Evolutionary conservation across 805 yeast species (phyloP).

Genomic region (Candida ipomoeae): DNA sequence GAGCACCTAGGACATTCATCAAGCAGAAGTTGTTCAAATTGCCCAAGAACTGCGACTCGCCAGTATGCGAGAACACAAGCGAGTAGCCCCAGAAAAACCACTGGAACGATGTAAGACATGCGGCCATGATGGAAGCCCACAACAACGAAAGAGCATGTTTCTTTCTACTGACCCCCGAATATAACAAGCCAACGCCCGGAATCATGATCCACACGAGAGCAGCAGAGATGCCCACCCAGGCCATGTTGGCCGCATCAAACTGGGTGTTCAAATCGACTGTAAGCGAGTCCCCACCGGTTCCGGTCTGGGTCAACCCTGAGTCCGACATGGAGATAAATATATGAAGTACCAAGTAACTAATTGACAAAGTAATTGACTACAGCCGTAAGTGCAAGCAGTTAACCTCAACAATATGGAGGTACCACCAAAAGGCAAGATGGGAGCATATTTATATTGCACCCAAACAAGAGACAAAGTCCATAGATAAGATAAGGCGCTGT

Average conservation of each 20-base stretch:
- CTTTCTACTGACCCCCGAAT: constrained; percentile 91
- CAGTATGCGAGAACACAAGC: constrained; percentile 70
- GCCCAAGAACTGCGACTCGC: constrained; percentile 68
- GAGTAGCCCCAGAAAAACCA: constrained; percentile 91
- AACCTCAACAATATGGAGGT: not conserved
- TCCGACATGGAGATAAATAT: not conserved
- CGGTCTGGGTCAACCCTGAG: constrained; percentile 43
- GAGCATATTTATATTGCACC: constrained; percentile 2
- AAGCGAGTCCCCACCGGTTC: constrained; percentile 80
- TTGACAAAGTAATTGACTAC: not conserved
- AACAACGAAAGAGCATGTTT: constrained; percentile 91
- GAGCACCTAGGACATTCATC: constrained; percentile 78
- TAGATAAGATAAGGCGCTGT: constrained; percentile 6
- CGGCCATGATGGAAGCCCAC: constrained; percentile 93
- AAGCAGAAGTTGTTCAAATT: constrained; percentile 76
- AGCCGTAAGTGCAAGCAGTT: not conserved
- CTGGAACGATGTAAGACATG: constrained; percentile 78
- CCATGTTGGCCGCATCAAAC: constrained; percentile 74
- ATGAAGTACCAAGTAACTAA: not conserved
- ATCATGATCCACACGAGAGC: constrained; percentile 92
- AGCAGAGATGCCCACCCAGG: constrained; percentile 76
- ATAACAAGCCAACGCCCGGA: constrained; percentile 91
- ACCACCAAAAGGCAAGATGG: not conserved
- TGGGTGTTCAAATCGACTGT: constrained; percentile 66
- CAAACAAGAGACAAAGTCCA: constrained; percentile 1